Base-by-base conservation (phyloP, 148 eudicot species). In the Hydrangea macrophylla region DNA sequence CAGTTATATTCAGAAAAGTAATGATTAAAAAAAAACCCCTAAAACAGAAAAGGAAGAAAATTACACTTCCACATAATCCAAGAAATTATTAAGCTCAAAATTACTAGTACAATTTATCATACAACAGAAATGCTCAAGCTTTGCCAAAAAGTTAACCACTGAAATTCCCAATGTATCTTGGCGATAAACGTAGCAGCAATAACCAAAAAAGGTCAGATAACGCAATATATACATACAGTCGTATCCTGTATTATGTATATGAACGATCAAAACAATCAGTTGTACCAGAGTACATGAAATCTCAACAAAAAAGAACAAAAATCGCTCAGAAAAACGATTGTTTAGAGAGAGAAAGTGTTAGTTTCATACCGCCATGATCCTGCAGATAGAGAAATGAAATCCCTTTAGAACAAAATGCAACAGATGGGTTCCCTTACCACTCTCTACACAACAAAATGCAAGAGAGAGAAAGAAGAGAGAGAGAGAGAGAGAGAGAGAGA, bases 321-420 rank as follows among this genome's bases (percentile, higher is more conserved):
- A 35, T 35, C 10, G 1, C 9, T 32, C n/a, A 65, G 20, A 35
- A 7, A 11, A 2, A 39, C 4, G 13, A 6, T 42, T 42, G 48
- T 42, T 42, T 42, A 42, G 32, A 45, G 37, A 31, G 37, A 59
- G 40, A 33, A 10, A 50, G 39, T 30, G n/a, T n/a, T 32, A 8
- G 26, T n/a, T 10, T 60, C 25, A 6, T 56, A 68, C 71, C 71
- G 71, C 71, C 71, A 68, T 68, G 36, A 31, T 32, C 56, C 37
- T 13, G 48, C 32, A 24, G 70, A 66, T n/a, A n/a, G 48, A 37
- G 7, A 35, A 53, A 23, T 20, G 26, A 28, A 28, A 33, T 31
- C 48, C 17, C 3, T 18, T 26, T 28, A 27, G 22, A 22, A 15
- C 22, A 11, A 22, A 31, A 64, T 18, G 17, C 5, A 22, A 48